A percentile compares a stretch with the other conserved stretches of the same genome.
These are phyloP conservation scores for Stachybotrys echinatus DNA, from an alignment of 2,329 filamentous ascomycete genomes.

Conservation along the genomic window DNA sequence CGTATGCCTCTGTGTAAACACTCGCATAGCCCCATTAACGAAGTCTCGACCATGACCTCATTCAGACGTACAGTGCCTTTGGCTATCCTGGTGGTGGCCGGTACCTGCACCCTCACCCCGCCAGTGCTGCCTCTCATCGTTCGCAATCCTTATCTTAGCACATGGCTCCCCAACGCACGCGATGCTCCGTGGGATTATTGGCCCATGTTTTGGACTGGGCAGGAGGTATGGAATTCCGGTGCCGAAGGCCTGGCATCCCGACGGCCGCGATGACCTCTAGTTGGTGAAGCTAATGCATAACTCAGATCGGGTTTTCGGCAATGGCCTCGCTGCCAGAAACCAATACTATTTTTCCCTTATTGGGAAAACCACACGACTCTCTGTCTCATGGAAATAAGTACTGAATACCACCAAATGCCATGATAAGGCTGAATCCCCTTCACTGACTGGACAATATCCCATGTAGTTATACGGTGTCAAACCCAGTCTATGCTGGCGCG, in stretches of 20 bases:
- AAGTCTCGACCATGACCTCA: neutral
- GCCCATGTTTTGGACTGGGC: conserved; percentile 81
- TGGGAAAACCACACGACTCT: conserved; percentile 48
- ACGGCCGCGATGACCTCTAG: no score
- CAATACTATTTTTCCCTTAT: conserved; percentile 40
- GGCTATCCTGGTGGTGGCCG: conserved; percentile 11
- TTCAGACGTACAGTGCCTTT: neutral
- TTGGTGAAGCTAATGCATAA: neutral
- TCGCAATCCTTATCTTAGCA: conserved; percentile 55
- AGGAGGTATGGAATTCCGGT: conserved; percentile 51
- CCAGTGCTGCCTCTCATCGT: conserved; percentile 53
- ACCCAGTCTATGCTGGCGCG: conserved; percentile 37
- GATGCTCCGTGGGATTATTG: conserved; percentile 74
- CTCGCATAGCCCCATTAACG: no score
- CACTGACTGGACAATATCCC: neutral
- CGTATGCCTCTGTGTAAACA: no score
- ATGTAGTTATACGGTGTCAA: conserved; percentile 32
- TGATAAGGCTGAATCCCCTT: neutral
- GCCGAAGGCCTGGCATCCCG: no score
- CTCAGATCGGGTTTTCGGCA: conserved; percentile 42
- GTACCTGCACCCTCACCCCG: conserved; percentile 49
- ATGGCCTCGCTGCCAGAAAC: conserved; percentile 40
- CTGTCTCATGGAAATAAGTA: conserved; percentile 22
- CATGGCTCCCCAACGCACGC: conserved; percentile 61
- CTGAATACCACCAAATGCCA: neutral